phyloP scores from a whole-genome alignment of 495 filamentous ascomycete genomes.

The Aspergillus hancockii region DNA sequence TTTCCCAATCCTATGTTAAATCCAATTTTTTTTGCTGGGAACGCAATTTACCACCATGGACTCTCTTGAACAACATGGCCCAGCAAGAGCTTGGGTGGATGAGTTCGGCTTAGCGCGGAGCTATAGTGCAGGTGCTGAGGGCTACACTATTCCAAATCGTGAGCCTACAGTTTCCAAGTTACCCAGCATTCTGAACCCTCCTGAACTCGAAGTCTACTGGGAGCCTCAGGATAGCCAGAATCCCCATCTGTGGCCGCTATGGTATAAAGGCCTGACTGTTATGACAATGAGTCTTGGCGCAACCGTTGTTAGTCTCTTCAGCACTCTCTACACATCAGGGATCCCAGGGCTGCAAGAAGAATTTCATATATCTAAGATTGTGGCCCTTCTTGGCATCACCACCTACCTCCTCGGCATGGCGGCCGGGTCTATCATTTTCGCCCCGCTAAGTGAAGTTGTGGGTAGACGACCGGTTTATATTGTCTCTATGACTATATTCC shows the following conservation, averaged over 20 bases:
- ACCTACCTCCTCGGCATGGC: constrained; percentile 67
- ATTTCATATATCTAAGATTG: constrained; percentile 57
- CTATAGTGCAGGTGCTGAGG: constrained; percentile 6
- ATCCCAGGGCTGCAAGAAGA: constrained; percentile 37
- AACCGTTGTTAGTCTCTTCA: constrained; percentile 20
- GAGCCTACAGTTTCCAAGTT: constrained; percentile 13
- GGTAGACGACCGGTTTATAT: constrained; percentile 71
- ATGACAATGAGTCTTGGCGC: constrained; percentile 19
- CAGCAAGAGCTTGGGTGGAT: too few species aligned
- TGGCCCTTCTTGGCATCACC: constrained; percentile 71
- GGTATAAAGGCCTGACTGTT: constrained; percentile 20
- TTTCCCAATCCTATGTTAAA: too few species aligned
- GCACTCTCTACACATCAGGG: constrained; percentile 18
- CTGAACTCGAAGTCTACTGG: constrained; percentile 20
- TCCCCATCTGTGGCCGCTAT: constrained; percentile 18
- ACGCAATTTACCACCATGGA: too few species aligned
- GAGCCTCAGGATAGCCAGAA: constrained; percentile 10
- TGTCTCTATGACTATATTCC: constrained; percentile 58
- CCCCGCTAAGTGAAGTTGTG: constrained; percentile 72
- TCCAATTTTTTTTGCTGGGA: neutral
- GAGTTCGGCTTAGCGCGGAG: neutral
- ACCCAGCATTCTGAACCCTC: constrained; percentile 10
- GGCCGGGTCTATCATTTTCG: constrained; percentile 65
- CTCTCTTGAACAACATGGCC: too few species aligned
- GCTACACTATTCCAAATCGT: neutral